Conservation (phyloP, 305 asterid genomes). For the Rubia tinctorum region DNA sequence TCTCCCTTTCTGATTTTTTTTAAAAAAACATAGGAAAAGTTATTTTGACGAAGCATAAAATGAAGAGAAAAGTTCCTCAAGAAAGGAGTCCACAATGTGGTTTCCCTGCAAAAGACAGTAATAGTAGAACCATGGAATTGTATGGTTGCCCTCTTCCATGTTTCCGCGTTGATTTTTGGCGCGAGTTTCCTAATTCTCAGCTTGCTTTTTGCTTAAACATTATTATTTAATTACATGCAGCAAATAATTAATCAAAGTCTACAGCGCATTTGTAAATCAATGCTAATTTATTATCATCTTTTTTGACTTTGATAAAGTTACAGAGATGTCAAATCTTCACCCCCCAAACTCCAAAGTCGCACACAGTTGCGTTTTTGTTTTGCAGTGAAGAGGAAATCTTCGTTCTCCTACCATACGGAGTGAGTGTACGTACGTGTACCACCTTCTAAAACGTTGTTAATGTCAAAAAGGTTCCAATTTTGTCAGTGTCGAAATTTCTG, state of each 20-base stretch:
- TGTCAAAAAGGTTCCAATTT: not conserved
- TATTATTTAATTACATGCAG: not conserved
- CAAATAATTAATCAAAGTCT: constrained; percentile 1
- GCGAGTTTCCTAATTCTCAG: not conserved
- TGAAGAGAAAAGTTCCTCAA: constrained; percentile 9
- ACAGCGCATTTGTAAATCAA: constrained; percentile 4
- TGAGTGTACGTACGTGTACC: too few relatives aligned
- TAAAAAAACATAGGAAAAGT: not conserved
- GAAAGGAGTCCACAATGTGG: constrained; percentile 14
- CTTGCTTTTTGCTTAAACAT: not conserved
- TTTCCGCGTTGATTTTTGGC: constrained; percentile 17
- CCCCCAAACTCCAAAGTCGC: constrained; percentile 6
- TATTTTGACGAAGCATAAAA: not conserved
- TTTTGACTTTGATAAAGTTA: constrained; percentile 6
- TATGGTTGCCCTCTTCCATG: not conserved
- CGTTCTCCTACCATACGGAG: not conserved
- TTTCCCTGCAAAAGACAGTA: constrained; percentile 22
- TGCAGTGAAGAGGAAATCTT: too few relatives aligned
- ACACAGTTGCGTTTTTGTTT: not conserved
- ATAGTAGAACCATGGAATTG: not conserved
- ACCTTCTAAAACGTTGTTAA: not conserved
- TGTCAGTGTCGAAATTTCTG: not conserved
- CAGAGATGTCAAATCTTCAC: not conserved
- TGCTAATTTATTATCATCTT: not conserved
- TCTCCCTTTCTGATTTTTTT: not conserved